Evolutionary conservation across 108 stramenopile species (phyloP).

Genomic region (Licmophora abbreviata): DNA sequence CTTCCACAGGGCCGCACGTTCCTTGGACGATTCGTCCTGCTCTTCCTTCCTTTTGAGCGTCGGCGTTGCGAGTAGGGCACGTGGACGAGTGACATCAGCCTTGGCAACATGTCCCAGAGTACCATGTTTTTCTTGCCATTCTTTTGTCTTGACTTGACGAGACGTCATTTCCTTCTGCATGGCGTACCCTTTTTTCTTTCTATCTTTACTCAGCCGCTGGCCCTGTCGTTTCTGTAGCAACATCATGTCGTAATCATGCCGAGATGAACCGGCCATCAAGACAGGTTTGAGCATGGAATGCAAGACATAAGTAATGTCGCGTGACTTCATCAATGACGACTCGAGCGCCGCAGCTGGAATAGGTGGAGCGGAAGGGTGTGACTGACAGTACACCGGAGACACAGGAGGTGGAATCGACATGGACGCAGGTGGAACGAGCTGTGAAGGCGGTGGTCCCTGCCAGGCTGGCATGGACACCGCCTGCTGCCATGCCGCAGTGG

Average conservation of each 20-base stretch:
- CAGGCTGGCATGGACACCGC: slow-evolving; percentile 18
- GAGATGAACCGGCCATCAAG: slow-evolving; percentile 18
- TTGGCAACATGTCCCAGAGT: slow-evolving; percentile 60
- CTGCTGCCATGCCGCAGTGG: neutral
- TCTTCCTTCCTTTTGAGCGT: slow-evolving; percentile 21
- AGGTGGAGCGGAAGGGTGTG: slow-evolving; percentile 54
- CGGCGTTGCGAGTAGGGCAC: slow-evolving; percentile 45
- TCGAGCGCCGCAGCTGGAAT: slow-evolving; percentile 47
- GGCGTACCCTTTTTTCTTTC: slow-evolving; percentile 36
- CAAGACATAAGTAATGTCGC: slow-evolving; percentile 68
- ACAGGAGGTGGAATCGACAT: slow-evolving; percentile 2
- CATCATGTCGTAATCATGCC: slow-evolving; percentile 41
- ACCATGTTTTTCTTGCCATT: slow-evolving; percentile 56
- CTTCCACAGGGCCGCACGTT: slow-evolving; percentile 62
- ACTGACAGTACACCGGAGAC: slow-evolving; percentile 35
- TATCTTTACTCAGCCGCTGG: slow-evolving; percentile 14
- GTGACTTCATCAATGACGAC: slow-evolving; percentile 44
- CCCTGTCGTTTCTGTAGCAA: slow-evolving; percentile 24
- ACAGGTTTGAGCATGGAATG: slow-evolving; percentile 70
- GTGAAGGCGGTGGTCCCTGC: slow-evolving; percentile 23
- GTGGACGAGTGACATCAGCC: slow-evolving; percentile 65
- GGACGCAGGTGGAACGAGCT: slow-evolving; percentile 2
- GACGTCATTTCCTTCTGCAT: slow-evolving; percentile 39
- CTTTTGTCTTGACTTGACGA: slow-evolving; percentile 50
- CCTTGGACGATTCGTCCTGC: slow-evolving; percentile 22